Percentiles rank a stretch among this genome's conserved stretches.
Evolutionary conservation across 176 grass and related monocot species (phyloP).

Genomic region (Oryza meridionalis): DNA sequence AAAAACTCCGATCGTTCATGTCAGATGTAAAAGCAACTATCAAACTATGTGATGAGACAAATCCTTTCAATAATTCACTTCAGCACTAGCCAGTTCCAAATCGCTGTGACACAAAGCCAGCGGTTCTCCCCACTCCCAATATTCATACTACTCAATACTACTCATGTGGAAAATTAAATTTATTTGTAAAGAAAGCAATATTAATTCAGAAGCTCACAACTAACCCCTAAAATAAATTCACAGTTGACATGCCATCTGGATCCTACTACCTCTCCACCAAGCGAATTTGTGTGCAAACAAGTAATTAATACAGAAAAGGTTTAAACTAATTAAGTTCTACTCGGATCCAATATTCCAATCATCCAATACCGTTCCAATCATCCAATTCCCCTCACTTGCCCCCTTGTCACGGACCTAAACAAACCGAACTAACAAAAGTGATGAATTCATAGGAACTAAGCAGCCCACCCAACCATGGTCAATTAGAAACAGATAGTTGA

Average conservation of each 20-base stretch:
- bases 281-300: not conserved
- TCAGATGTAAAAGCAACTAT: conserved; percentile 7
- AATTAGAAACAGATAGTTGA: not conserved
- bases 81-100: not conserved
- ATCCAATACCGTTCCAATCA: conserved; percentile 10
- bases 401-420: not conserved
- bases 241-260: not conserved
- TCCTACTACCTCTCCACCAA: not conserved
- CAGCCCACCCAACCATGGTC: not conserved
- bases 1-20: not conserved
- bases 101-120: not conserved
- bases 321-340: not conserved
- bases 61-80: not conserved
- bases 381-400: not conserved
- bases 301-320: not conserved
- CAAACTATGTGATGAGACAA: not conserved
- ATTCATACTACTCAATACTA: conserved; percentile 21
- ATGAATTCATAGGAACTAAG: not conserved
- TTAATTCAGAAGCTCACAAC: not conserved
- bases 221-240: conserved; percentile 1
- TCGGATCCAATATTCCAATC: not conserved
- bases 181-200: not conserved
- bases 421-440: not conserved
- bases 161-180: not conserved
- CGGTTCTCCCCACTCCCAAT: not conserved